Evolutionary conservation across 2,329 filamentous ascomycete genomes (phyloP).

Genomic region (Penicillium sp.): DNA sequence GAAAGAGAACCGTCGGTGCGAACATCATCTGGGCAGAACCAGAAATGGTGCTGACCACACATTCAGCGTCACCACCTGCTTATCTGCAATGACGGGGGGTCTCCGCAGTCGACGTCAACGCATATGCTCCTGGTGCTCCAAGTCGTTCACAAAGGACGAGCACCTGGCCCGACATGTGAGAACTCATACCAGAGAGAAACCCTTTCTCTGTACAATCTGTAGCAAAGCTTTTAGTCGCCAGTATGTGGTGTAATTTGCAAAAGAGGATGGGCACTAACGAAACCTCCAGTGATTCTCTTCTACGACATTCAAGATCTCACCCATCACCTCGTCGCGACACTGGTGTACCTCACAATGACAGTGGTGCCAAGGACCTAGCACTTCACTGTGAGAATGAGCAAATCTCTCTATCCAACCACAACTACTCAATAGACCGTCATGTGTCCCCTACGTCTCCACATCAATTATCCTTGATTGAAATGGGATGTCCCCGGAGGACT

Average conservation of each 20-base stretch:
- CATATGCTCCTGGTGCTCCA: slow-evolving; percentile 24
- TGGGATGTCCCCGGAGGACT: background rate
- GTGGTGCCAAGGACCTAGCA: background rate
- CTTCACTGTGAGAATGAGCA: background rate
- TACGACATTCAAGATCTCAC: slow-evolving; percentile 11
- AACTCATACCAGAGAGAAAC: slow-evolving; percentile 35
- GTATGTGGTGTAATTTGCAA: slow-evolving; percentile 9
- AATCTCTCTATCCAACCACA: background rate
- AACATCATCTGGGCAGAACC: too few relatives aligned
- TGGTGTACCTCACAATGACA: background rate
- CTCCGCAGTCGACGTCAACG: slow-evolving; percentile 1
- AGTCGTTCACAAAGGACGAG: slow-evolving; percentile 31
- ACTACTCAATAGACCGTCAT: background rate
- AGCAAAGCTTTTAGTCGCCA: slow-evolving; percentile 26
- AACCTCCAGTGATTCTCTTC: slow-evolving; percentile 9
- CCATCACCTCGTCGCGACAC: background rate
- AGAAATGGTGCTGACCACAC: too few relatives aligned
- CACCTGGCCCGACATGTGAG: slow-evolving; percentile 34
- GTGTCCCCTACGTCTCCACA: background rate
- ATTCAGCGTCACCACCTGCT: too few relatives aligned
- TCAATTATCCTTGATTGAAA: background rate
- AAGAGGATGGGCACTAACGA: background rate
- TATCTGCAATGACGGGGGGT: background rate
- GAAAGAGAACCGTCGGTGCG: background rate
- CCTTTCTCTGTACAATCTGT: slow-evolving; percentile 27